Evolutionary conservation across 352 stramenopile species (phyloP), one percentile per base, ranked within the genome.

Genomic region (Thraustochytrium striatum): DNA sequence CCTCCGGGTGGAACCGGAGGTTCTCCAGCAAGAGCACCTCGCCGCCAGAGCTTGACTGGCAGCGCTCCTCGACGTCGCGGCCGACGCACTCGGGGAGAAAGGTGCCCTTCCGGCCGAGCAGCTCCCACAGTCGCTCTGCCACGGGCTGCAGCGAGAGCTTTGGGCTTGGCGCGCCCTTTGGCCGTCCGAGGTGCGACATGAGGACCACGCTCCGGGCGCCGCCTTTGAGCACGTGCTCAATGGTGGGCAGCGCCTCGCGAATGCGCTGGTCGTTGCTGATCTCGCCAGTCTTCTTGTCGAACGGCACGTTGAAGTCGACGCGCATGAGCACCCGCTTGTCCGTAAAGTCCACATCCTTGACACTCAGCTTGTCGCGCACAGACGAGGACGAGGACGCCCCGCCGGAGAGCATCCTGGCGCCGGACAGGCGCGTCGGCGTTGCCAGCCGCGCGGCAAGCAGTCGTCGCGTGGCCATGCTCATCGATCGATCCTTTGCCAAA

Each of bases 301-400:
- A 96, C 21, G 97, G 97, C 52, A 99, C 97, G 85, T 99, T 99
- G 79, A 99, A 97, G 89, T 99, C 97, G 78, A 97, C 97, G 84
- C 96, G 92, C 72, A 99, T 95, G 69, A 99, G 91, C 78, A 99
- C 95, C 86, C 94, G 97, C 89, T 98, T 97, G 88, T 89, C 93
- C 86, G 94, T 93, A 72, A 97, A 87, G 84, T 97, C 92, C 62
- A 93, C 90, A 82, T 97, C 93, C 82, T 94, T 89, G 82, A 98
- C 69, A 52, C 69, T 79, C 69, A 72, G 72, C 69, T 79, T 79
- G 33, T n/a, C n/a, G n/a, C n/a, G n/a, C n/a, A n/a, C n/a, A n/a
- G n/a, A n/a, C n/a, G n/a, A n/a, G n/a, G n/a, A n/a, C n/a, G n/a
- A n/a, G n/a, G n/a, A n/a, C n/a, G n/a, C n/a, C n/a, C n/a, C n/a